These are phyloP conservation scores for Creolimax fragrantissima DNA, from an alignment of 78 protist genomes.

Conservation along the genomic window DNA sequence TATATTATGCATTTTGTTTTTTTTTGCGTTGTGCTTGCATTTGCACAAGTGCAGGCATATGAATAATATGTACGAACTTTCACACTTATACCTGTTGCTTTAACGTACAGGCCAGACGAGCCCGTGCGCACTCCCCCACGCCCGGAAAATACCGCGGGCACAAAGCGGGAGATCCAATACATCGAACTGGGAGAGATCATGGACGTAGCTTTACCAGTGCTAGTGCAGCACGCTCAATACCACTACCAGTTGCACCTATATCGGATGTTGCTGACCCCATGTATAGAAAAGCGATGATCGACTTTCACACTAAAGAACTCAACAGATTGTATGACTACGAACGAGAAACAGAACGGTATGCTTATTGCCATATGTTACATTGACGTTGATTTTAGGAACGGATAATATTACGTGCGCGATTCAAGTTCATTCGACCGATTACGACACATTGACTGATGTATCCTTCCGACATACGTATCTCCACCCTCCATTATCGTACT, in stretches of 20 bases:
- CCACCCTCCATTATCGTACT: neutral
- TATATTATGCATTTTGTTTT: too few species aligned
- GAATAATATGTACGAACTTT: too few species aligned
- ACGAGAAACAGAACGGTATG: neutral
- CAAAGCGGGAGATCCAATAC: neutral
- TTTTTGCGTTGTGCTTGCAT: too few species aligned
- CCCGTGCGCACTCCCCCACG: slow-evolving; percentile 4
- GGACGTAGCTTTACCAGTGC: neutral
- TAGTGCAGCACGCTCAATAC: too few species aligned
- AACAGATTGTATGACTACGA: neutral
- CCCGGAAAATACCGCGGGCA: neutral
- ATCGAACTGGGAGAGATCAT: neutral
- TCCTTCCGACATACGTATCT: neutral
- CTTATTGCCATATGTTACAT: neutral
- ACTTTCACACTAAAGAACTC: neutral
- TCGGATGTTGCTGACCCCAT: neutral
- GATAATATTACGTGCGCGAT: neutral
- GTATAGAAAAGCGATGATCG: neutral
- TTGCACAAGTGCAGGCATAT: too few species aligned
- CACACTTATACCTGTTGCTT: neutral
- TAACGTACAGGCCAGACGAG: neutral
- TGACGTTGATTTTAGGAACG: neutral
- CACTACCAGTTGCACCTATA: neutral
- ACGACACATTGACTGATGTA: neutral
- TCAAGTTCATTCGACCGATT: neutral